Evolutionary conservation across 148 eudicot genomes (phyloP), one percentile per base, ranked within the genome.

Genomic region (Beta vulgaris): DNA sequence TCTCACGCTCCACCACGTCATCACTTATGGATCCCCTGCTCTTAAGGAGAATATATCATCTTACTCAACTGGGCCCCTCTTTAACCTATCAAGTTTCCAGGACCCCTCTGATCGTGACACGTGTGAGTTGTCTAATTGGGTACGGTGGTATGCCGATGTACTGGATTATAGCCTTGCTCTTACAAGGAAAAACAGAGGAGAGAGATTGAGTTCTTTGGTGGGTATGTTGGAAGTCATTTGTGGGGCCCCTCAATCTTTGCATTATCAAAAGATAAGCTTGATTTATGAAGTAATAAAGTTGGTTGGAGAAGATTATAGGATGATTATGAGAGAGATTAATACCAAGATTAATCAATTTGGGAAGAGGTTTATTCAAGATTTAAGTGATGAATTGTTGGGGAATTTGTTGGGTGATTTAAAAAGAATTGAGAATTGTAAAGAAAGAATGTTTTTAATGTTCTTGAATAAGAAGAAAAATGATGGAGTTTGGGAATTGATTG

Each of bases 301-400:
- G 9, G 79, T 87, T 2, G 84, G 87, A 1, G 88, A 89, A 70
- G 92, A 91, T 77, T 91, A 91, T 68, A 75, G 97, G 6, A 61
- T 83, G 39, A 77, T 79, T 10, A 79, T 86, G 69, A 75, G 87
- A 8, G 87, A 83, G 5, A 72, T 89, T 14, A 29, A 11, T 23
- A 12, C 29, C 0, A 69, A 82, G 72, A 68, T 89, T 49, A 69
- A 68, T 21, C 85, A 85, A 69, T 66, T 85, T 7, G 44, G 76
- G 12, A 25, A 46, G 0, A 78, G 48, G 1, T 46, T 79, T 15
- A 35, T 88, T 0, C 44, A 36, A 0, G 72, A 74, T 43, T 67
- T 89, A 72, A 80, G 70, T 15, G 60, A 53, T 4, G 84, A 65
- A 1, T 83, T 73, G 16, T 37, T 69, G 74, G 32, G 31, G 23